Percentiles rank a stretch among this genome's conserved stretches.
Conservation (phyloP, 2,329 filamentous ascomycete species). For the Simplicillium aogashimaense region DNA sequence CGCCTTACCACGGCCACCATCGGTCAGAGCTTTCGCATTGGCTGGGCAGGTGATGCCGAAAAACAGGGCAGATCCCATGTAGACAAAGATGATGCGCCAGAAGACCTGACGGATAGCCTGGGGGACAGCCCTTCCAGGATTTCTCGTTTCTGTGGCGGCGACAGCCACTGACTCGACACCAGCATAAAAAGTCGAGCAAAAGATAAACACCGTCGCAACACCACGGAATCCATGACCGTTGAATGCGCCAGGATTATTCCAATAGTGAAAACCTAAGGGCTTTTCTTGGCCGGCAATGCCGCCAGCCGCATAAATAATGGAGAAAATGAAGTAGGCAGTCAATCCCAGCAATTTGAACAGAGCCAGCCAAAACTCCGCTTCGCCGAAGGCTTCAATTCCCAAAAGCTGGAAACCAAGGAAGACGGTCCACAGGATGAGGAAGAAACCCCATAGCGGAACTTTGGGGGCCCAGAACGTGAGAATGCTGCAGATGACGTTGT, state of each 20-base stretch:
- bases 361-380: conserved; percentile 73
- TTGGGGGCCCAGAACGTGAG: conserved; percentile 55
- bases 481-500: conserved; percentile 59
- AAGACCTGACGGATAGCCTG: conserved; percentile 51
- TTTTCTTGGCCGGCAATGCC: conserved; percentile 50
- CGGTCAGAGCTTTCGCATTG: conserved; percentile 48
- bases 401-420: conserved; percentile 61
- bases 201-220: conserved; percentile 57
- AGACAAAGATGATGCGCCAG: conserved; percentile 51
- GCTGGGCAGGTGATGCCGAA: conserved; percentile 66
- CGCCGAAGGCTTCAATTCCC: conserved; percentile 65
- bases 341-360: conserved; percentile 62
- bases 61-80: conserved; percentile 64
- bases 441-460: conserved; percentile 56
- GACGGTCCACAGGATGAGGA: conserved; percentile 64
- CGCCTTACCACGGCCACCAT: conserved; percentile 51
- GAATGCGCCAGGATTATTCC: conserved; percentile 62
- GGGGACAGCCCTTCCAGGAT: conserved; percentile 45
- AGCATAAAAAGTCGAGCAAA: conserved; percentile 61
- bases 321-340: conserved; percentile 63
- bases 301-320: conserved; percentile 60
- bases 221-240: conserved; percentile 55
- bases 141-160: conserved; percentile 50
- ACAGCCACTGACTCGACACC: conserved; percentile 57
- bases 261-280: conserved; percentile 59